These are phyloP conservation scores for Grigorovia transvaalensis DNA, from an alignment of 805 yeast species.

Conservation along the genomic window DNA sequence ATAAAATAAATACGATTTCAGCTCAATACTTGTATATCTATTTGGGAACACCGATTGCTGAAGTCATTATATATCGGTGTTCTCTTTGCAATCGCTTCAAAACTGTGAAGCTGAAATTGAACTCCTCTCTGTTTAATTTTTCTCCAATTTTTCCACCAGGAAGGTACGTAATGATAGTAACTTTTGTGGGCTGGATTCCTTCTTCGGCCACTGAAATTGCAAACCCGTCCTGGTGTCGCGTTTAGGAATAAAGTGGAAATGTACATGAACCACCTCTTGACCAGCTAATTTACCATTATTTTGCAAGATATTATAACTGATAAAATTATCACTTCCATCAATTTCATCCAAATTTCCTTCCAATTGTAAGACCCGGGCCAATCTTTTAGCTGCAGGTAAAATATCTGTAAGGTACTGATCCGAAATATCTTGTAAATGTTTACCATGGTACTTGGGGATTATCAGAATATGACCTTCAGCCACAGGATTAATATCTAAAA, in stretches of 20 bases:
- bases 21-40: too few relatives aligned
- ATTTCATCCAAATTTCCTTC: constrained; percentile 33
- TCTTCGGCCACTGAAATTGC: constrained; percentile 85
- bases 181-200: constrained; percentile 34
- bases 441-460: constrained; percentile 90
- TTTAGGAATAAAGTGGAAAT: constrained; percentile 93
- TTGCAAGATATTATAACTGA: constrained; percentile 42
- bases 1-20: too few relatives aligned
- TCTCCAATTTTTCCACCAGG: neutral
- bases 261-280: constrained; percentile 91
- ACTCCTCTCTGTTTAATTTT: neutral
- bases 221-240: constrained; percentile 61
- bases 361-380: constrained; percentile 61
- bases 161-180: neutral
- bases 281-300: constrained; percentile 93
- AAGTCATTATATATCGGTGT: too few relatives aligned
- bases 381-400: constrained; percentile 80
- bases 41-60: too few relatives aligned
- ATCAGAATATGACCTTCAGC: constrained; percentile 78
- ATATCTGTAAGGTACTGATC: constrained; percentile 81
- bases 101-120: neutral
- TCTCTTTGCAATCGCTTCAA: too few relatives aligned
- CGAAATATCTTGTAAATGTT: constrained; percentile 80
- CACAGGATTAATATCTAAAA: constrained; percentile 90
- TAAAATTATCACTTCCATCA: constrained; percentile 53